Evolutionary conservation across 129 eudicot species (phyloP).

Genomic region (Flaveria brownii): DNA sequence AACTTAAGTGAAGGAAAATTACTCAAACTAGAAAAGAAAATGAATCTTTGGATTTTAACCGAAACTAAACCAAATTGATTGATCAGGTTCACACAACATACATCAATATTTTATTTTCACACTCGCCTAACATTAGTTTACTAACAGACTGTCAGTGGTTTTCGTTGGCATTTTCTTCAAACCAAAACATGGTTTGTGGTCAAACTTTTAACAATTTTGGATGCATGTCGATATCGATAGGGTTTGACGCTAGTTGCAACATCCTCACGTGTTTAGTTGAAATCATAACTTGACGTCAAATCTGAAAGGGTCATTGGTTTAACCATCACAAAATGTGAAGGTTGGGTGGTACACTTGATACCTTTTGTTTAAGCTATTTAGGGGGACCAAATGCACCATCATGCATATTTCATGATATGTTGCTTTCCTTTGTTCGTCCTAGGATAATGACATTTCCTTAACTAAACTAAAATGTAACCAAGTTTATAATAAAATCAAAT

Average conservation of each 20-base stretch:
- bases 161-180: too few relatives aligned
- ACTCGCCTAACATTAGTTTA: too few relatives aligned
- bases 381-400: constrained; percentile 34
- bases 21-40: too few relatives aligned
- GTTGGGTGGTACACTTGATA: neutral
- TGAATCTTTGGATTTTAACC: too few relatives aligned
- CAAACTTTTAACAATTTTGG: neutral
- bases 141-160: too few relatives aligned
- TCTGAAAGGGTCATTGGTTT: neutral
- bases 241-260: neutral
- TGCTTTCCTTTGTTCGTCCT: constrained; percentile 31
- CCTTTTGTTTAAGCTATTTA: constrained; percentile 16
- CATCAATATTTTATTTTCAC: too few relatives aligned
- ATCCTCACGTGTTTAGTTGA: neutral
- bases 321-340: neutral
- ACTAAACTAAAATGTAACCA: constrained; percentile 7
- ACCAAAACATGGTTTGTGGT: too few relatives aligned
- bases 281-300: neutral
- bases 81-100: too few relatives aligned
- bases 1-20: too few relatives aligned
- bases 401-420: constrained; percentile 32
- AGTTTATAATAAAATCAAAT: neutral
- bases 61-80: too few relatives aligned
- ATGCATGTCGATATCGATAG: neutral
- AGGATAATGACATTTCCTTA: constrained; percentile 25